Evolutionary conservation across 2,329 filamentous ascomycete genomes (phyloP), one percentile per base, ranked within the genome.

Genomic region (Drechslerella dactyloides): DNA sequence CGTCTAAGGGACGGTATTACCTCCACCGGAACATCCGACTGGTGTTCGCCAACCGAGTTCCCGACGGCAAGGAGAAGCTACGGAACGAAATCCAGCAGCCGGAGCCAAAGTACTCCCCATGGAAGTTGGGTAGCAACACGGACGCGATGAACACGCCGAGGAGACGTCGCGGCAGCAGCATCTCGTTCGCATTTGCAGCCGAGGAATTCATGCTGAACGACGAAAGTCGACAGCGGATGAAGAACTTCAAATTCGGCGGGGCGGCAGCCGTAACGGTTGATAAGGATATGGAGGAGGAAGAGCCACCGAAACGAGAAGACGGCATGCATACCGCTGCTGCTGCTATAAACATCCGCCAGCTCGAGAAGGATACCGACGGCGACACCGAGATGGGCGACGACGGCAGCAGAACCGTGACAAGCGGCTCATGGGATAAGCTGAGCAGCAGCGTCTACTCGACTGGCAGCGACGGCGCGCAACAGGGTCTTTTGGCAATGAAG

Each of bases 11-110:
- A 4, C 87, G 93, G 11, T 96, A 88, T 79, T 97, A 92, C 76
- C 83, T 99, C 4, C 94, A 97, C 82, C 96, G 94, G 77, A 91
- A 87, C 76, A 90, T 97, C 68, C 88, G 94, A 13, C 91, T 97
- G 37, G 93, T 99, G 1, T 99, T 99, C 78, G 94, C 94, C 60
- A 97, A 97, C 78, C 87, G 94, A 24, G 93, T 97, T 0, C 93
- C 94, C 0, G 94, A 97, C 76, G 93, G 91, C 44, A 96, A 97
- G 78, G 93, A 97, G 80, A 93, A 89, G 77, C 83, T 99, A 42
- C 85, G 89, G 33, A 97, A 96, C 77, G 94, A 99, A 78, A 89
- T 93, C 3, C 92, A 94, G 40, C 84, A 90, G 69, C 93, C 93
- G 0, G 92, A 97, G 75, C 94, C 94, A 19, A 86, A 88, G 19